Evolutionary conservation across 2,329 filamentous ascomycete species (phyloP).

Genomic region (Fusarium globosum): DNA sequence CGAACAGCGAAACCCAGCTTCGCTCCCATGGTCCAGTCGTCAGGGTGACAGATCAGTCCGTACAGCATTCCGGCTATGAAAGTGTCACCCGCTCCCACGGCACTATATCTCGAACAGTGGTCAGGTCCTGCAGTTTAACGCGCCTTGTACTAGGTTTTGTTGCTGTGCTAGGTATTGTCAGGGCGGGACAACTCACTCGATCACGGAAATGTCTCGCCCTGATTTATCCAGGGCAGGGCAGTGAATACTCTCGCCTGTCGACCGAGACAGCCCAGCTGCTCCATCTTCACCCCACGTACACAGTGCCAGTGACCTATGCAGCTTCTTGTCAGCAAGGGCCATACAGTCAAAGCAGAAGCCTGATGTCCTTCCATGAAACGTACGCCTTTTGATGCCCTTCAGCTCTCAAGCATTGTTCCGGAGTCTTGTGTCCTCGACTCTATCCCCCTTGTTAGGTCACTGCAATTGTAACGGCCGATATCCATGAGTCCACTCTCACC

Average conservation of each 20-base stretch:
- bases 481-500: slow-evolving; percentile 54
- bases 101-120: slow-evolving; percentile 56
- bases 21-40: slow-evolving; percentile 60
- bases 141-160: slow-evolving; percentile 17
- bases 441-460: slow-evolving; percentile 39
- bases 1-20: slow-evolving; percentile 71
- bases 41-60: slow-evolving; percentile 61
- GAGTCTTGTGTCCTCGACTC: slow-evolving; percentile 56
- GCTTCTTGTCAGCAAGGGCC: slow-evolving; percentile 36
- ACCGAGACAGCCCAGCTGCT: slow-evolving; percentile 50
- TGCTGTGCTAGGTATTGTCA: slow-evolving; percentile 5
- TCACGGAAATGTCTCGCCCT: slow-evolving; percentile 56
- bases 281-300: slow-evolving; percentile 71
- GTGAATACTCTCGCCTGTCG: slow-evolving; percentile 44
- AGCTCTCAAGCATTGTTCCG: slow-evolving; percentile 62
- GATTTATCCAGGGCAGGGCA: slow-evolving; percentile 55
- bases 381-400: slow-evolving; percentile 61
- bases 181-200: slow-evolving; percentile 68
- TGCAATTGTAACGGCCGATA: slow-evolving; percentile 4
- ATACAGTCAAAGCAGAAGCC: slow-evolving; percentile 9
- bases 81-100: slow-evolving; percentile 80
- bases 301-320: slow-evolving; percentile 58
- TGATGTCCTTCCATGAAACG: slow-evolving; percentile 54
- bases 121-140: slow-evolving; percentile 37
- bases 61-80: slow-evolving; percentile 80